These are phyloP conservation scores for Symmetrospora coprosmae DNA, from an alignment of 768 basidiomycete genomes.

Conservation along the genomic window DNA sequence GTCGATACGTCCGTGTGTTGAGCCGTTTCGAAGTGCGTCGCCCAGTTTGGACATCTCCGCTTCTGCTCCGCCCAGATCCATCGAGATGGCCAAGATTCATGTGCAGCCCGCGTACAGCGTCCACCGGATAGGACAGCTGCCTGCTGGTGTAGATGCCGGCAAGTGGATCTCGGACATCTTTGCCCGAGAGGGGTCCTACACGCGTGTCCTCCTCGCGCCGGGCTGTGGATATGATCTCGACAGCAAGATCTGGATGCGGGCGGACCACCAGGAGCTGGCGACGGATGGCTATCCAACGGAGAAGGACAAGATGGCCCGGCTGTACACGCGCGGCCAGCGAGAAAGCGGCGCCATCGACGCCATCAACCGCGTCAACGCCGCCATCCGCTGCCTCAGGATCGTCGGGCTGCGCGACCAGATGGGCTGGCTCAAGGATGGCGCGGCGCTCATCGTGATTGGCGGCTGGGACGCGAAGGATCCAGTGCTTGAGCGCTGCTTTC, in stretches of 20 bases:
- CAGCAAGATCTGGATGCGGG: neutral
- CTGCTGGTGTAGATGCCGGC: constrained; percentile 1
- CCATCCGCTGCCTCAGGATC: constrained; percentile 28
- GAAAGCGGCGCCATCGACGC: constrained; percentile 32
- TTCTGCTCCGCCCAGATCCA: too few species aligned
- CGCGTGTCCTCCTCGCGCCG: neutral
- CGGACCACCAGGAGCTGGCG: constrained; percentile 36
- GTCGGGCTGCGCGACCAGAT: constrained; percentile 36
- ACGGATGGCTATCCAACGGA: constrained; percentile 40
- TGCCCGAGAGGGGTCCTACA: neutral
- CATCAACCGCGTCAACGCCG: constrained; percentile 7
- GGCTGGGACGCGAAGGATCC: constrained; percentile 29
- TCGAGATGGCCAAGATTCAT: neutral
- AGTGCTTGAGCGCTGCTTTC: constrained; percentile 29
- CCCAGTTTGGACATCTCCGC: too few species aligned
- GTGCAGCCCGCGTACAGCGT: neutral
- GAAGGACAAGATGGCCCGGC: constrained; percentile 34
- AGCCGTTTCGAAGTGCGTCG: too few species aligned
- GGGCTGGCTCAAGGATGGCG: constrained; percentile 34
- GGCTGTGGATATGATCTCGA: neutral
- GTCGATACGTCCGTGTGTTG: too few species aligned
- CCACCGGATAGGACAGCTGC: neutral
- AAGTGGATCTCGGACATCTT: constrained; percentile 1
- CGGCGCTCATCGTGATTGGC: constrained; percentile 35
- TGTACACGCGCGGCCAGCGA: constrained; percentile 34